Percentiles rank a stretch among this genome's conserved stretches.
phyloP scores from a whole-genome alignment of 805 yeast genomes.

The Monosporozyma siamensis region DNA sequence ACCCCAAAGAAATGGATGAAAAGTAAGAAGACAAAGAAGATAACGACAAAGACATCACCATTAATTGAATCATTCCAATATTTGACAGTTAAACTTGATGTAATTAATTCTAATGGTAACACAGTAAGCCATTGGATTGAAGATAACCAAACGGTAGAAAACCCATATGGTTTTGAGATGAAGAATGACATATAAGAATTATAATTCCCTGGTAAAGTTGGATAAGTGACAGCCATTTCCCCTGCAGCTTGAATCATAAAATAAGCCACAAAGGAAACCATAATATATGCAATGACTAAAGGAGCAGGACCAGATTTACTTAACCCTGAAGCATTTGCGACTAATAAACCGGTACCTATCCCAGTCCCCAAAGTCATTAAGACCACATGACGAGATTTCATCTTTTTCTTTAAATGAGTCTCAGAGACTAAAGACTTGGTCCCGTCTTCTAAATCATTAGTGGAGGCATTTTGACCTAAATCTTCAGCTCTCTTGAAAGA shows the following conservation, averaged over 20 bases:
- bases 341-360: constrained; percentile 64
- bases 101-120: constrained; percentile 56
- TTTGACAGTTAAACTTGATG: constrained; percentile 44
- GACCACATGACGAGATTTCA: constrained; percentile 42
- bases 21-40: constrained; percentile 44
- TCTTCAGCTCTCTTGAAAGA: constrained; percentile 20
- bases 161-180: constrained; percentile 60
- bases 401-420: constrained; percentile 12
- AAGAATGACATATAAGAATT: constrained; percentile 35
- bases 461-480: not conserved
- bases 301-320: constrained; percentile 38
- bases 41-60: constrained; percentile 48
- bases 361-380: constrained; percentile 80
- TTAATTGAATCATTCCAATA: constrained; percentile 41
- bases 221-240: constrained; percentile 35
- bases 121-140: constrained; percentile 55
- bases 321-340: constrained; percentile 45
- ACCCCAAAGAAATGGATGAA: constrained; percentile 52
- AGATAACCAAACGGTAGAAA: constrained; percentile 65
- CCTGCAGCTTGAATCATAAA: constrained; percentile 46
- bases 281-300: constrained; percentile 43
- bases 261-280: constrained; percentile 51
- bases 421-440: constrained; percentile 10
- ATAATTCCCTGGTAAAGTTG: constrained; percentile 34
- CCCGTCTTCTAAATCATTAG: constrained; percentile 15